Conservation (phyloP, 495 filamentous ascomycete genomes). For the Zalerion maritima region DNA sequence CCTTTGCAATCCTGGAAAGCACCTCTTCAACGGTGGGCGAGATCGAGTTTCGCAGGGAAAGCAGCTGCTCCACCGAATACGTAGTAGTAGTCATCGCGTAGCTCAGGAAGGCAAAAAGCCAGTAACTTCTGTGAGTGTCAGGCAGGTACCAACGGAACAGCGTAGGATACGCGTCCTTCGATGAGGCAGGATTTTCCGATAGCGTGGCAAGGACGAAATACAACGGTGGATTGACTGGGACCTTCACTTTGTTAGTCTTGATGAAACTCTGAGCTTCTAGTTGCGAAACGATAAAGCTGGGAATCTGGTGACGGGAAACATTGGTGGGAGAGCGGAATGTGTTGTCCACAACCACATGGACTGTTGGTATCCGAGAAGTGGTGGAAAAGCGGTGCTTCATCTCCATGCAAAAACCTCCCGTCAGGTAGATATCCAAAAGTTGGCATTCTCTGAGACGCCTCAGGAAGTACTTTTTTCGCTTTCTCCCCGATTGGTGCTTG, state of each 20-base stretch:
- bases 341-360: no score
- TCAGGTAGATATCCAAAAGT: no score
- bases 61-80: slow-evolving; percentile 24
- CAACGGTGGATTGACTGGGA: slow-evolving; percentile 11
- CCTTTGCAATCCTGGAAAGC: no score
- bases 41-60: slow-evolving; percentile 13
- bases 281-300: slow-evolving; percentile 20
- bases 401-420: no score
- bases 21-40: no score
- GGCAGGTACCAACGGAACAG: slow-evolving; percentile 17
- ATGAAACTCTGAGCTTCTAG: slow-evolving; percentile 21
- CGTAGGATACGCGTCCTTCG: slow-evolving; percentile 9
- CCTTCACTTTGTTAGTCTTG: slow-evolving; percentile 7
- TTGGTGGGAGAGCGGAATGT: neutral
- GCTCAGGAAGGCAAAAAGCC: slow-evolving; percentile 17
- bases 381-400: no score
- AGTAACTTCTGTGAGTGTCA: slow-evolving; percentile 14
- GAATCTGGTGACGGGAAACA: slow-evolving; percentile 5
- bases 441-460: no score
- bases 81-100: slow-evolving; percentile 18
- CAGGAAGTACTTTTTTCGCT: no score
- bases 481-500: no score
- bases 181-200: slow-evolving; percentile 4
- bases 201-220: slow-evolving; percentile 9
- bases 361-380: no score